Evolutionary conservation across 2,329 filamentous ascomycete species (phyloP).

Genomic region (Colletotrichum siamense): DNA sequence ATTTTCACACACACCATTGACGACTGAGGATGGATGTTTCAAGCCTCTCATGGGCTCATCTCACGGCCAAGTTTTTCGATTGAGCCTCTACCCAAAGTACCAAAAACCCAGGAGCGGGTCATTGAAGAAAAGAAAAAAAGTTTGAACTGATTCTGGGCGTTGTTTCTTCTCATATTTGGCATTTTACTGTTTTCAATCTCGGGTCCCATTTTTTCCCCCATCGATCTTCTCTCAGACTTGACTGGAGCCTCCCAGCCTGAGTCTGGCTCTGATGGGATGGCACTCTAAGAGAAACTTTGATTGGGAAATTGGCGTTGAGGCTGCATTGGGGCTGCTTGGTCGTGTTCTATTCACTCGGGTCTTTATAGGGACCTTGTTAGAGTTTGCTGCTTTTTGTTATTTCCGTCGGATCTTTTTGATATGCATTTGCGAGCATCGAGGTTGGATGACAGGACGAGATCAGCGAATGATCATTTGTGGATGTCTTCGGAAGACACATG

Average conservation of each 20-base stretch:
- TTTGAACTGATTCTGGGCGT: conserved; percentile 16
- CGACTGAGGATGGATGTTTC: not conserved
- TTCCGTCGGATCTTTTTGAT: not conserved
- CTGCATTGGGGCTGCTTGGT: conserved; percentile 16
- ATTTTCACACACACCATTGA: not conserved
- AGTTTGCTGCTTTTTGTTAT: conserved; percentile 1
- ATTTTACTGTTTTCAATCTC: not conserved
- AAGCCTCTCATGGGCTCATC: not conserved
- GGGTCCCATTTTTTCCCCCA: not conserved
- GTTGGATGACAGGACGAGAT: conserved; percentile 2
- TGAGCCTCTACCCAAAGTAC: not conserved
- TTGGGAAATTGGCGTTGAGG: conserved; percentile 15
- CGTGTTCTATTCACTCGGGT: not conserved
- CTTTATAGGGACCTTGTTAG: not conserved
- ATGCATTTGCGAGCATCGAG: conserved; percentile 16
- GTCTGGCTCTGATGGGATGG: not conserved
- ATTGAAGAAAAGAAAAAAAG: conserved; percentile 19
- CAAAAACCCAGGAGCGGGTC: conserved; percentile 1
- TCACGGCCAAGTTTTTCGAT: not conserved
- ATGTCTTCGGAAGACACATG: conserved; percentile 4
- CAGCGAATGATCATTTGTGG: not conserved
- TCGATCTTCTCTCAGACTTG: not conserved
- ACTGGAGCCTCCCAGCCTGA: not conserved
- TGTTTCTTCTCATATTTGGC: not conserved
- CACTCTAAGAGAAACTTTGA: not conserved